Percentiles rank a stretch among this genome's conserved stretches.
These are phyloP conservation scores for Amanita thiersii DNA, from an alignment of 768 basidiomycete genomes.

Conservation along the genomic window DNA sequence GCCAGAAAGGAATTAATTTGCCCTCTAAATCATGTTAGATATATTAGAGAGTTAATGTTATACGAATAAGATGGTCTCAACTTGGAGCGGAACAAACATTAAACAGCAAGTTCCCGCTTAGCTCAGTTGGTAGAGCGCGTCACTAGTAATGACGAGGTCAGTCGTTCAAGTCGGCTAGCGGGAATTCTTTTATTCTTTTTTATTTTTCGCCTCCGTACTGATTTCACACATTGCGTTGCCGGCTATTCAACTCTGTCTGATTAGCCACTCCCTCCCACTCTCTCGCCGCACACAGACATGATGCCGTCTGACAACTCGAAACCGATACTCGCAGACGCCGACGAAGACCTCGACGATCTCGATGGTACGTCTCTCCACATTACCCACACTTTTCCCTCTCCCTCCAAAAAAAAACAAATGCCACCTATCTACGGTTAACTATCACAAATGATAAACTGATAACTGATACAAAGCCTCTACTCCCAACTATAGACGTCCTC, in stretches of 20 bases:
- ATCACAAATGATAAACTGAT: neutral
- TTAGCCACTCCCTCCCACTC: neutral
- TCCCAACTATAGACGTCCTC: slow-evolving; percentile 30
- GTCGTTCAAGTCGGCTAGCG: slow-evolving; percentile 54
- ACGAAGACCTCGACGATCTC: slow-evolving; percentile 64
- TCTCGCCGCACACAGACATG: neutral
- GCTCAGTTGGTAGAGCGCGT: slow-evolving; percentile 44
- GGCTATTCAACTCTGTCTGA: neutral
- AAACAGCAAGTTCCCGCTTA: slow-evolving; percentile 10
- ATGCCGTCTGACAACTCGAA: slow-evolving; percentile 1
- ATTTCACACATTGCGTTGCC: slow-evolving; percentile 3
- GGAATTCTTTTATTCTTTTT: slow-evolving; percentile 4
- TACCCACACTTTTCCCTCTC: slow-evolving; percentile 1
- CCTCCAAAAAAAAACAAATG: slow-evolving; percentile 7
- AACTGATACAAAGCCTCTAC: neutral
- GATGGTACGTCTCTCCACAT: slow-evolving; percentile 30
- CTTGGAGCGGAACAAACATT: too few relatives aligned
- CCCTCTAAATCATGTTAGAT: too few relatives aligned
- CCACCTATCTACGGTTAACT: neutral
- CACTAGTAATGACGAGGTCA: slow-evolving; percentile 68
- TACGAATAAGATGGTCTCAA: too few relatives aligned
- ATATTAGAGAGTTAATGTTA: too few relatives aligned
- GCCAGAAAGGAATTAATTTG: too few relatives aligned
- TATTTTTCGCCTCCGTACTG: neutral
- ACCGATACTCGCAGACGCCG: slow-evolving; percentile 14